phyloP scores from a whole-genome alignment of 1,284 basidiomycete species.

The Leccinum holopus region DNA sequence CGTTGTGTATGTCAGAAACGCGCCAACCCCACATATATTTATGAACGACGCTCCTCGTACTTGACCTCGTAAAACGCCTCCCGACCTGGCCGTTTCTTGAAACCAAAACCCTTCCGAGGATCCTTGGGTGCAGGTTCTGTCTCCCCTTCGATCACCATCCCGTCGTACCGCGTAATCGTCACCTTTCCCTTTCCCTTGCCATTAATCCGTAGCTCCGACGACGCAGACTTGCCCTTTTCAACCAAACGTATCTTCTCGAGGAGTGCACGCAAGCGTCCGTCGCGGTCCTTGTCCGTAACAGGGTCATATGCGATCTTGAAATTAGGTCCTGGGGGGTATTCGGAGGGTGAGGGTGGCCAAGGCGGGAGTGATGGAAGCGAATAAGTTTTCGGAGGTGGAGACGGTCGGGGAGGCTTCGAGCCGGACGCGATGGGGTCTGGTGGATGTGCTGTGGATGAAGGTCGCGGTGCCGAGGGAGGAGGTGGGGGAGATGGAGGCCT shows the following conservation, averaged over 20 bases:
- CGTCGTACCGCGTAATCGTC: slow-evolving; percentile 53
- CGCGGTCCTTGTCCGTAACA: slow-evolving; percentile 46
- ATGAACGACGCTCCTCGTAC: slow-evolving; percentile 58
- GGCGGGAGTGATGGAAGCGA: slow-evolving; percentile 41
- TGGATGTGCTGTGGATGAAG: slow-evolving; percentile 19
- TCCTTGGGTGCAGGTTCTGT: slow-evolving; percentile 47
- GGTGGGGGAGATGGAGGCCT: slow-evolving; percentile 23
- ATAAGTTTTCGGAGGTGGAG: slow-evolving; percentile 30
- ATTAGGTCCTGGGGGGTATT: slow-evolving; percentile 47
- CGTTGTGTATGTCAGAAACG: slow-evolving; percentile 16
- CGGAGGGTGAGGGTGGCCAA: slow-evolving; percentile 46
- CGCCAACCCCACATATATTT: background rate
- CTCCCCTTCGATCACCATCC: slow-evolving; percentile 54
- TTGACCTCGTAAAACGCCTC: slow-evolving; percentile 49
- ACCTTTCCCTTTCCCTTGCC: slow-evolving; percentile 66
- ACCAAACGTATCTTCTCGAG: slow-evolving; percentile 51
- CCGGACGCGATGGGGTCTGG: slow-evolving; percentile 32
- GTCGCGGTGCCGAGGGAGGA: slow-evolving; percentile 28
- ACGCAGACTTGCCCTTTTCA: slow-evolving; percentile 33
- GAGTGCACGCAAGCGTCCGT: slow-evolving; percentile 47
- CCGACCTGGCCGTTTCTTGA: slow-evolving; percentile 41
- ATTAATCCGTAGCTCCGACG: slow-evolving; percentile 46
- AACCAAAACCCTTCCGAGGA: slow-evolving; percentile 50
- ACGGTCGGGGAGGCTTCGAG: slow-evolving; percentile 20
- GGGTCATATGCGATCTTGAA: slow-evolving; percentile 69